Percentiles rank a stretch among this genome's conserved stretches.
These are phyloP conservation scores for Rubia occidens DNA, from an alignment of 305 asterid genomes.

Conservation along the genomic window DNA sequence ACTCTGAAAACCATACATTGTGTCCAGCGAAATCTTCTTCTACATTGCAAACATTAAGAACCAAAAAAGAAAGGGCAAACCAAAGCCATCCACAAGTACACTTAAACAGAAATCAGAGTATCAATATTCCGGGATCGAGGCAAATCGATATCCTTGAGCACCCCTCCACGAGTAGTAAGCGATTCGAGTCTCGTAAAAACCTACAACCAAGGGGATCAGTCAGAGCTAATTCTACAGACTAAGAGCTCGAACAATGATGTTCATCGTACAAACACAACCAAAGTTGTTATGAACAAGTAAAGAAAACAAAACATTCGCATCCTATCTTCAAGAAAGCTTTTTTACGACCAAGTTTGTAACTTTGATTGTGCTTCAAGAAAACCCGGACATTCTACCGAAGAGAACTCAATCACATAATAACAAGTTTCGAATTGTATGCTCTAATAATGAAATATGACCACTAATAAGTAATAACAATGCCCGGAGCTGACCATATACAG, in stretches of 20 bases:
- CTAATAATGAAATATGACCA: not conserved
- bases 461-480: not conserved
- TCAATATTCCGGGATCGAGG: slow-evolving; percentile 76
- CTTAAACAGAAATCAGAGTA: slow-evolving; percentile 4
- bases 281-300: not conserved
- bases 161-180: slow-evolving; percentile 95
- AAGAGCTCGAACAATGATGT: slow-evolving; percentile 3
- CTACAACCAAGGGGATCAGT: slow-evolving; percentile 28
- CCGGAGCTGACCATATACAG: not conserved
- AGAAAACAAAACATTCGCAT: not conserved
- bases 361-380: not conserved
- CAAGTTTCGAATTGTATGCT: not conserved
- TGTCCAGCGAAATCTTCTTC: not conserved
- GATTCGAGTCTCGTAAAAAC: slow-evolving; percentile 80
- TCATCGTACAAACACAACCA: not conserved
- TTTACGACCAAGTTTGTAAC: not conserved
- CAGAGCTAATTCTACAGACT: not conserved
- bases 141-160: slow-evolving; percentile 72
- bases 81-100: not conserved
- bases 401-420: not conserved
- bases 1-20: not conserved
- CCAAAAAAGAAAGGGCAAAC: not conserved
- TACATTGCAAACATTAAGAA: too few species aligned
- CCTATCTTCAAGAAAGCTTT: not conserved
- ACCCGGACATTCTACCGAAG: not conserved